phyloP scores from a whole-genome alignment of 768 basidiomycete species.

The Pleurotus platypus region DNA sequence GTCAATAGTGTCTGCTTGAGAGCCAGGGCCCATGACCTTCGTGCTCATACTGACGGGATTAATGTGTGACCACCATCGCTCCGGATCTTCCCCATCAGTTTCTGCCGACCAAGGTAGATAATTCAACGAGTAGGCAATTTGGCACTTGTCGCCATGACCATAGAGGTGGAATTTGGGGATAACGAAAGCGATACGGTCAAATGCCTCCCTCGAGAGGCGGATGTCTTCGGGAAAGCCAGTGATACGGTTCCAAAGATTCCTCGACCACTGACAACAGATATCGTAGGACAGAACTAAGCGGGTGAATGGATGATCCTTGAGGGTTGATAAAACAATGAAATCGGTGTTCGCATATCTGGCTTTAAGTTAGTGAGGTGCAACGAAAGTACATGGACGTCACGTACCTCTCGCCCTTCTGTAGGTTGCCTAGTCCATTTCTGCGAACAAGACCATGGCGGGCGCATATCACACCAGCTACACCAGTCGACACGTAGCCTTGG shows the following conservation, averaged over 20 bases:
- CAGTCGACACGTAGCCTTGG: conserved; percentile 20
- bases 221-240: conserved; percentile 1
- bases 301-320: neutral
- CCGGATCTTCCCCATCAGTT: conserved; percentile 20
- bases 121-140: conserved; percentile 11
- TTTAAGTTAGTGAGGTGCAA: neutral
- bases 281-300: conserved; percentile 25
- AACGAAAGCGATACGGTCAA: neutral
- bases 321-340: conserved; percentile 17
- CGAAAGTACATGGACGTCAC: neutral
- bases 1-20: conserved; percentile 22
- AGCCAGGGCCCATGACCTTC: conserved; percentile 23
- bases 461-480: conserved; percentile 25
- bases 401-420: conserved; percentile 31
- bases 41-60: conserved; percentile 24
- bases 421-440: conserved; percentile 22
- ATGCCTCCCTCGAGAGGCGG: neutral
- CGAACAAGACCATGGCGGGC: conserved; percentile 26
- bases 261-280: conserved; percentile 21
- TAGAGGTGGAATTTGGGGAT: conserved; percentile 13
- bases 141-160: conserved; percentile 15
- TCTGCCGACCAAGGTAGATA: conserved; percentile 22
- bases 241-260: conserved; percentile 1
- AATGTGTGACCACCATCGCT: conserved; percentile 22
- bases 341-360: conserved; percentile 27